Conservation (phyloP, 306 rosid species). For the Dalbergia cochinchinensis region DNA sequence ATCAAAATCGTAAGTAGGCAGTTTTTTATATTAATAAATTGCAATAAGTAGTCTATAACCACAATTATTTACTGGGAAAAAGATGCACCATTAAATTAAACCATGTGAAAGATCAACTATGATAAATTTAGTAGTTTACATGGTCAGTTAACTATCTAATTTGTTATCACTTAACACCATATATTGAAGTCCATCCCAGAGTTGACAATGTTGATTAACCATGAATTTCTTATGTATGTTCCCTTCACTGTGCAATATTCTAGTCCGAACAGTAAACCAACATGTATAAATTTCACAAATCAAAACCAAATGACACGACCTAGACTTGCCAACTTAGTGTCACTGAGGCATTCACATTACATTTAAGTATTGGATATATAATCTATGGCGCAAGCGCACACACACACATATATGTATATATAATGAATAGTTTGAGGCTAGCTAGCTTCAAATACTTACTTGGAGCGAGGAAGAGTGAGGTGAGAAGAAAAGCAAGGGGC, state of each 20-base stretch:
- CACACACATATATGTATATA: no score
- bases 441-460: conserved; percentile 44
- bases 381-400: no score
- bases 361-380: neutral
- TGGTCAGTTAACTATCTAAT: neutral
- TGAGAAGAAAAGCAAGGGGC: neutral
- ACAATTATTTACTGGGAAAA: neutral
- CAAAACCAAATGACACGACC: neutral
- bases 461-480: conserved; percentile 25
- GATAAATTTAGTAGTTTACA: neutral
- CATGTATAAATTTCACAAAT: neutral
- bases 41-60: neutral
- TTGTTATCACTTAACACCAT: neutral
- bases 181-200: neutral
- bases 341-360: neutral
- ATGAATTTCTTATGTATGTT: neutral
- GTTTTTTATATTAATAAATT: neutral
- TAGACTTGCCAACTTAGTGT: neutral
- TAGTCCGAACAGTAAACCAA: neutral
- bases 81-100: neutral
- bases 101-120: neutral
- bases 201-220: no score
- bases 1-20: neutral
- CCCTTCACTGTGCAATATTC: neutral
- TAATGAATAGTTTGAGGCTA: neutral